phyloP scores from a whole-genome alignment of 371 early-diverging fungal species.

The Thermomucor indicae-seudaticae region DNA sequence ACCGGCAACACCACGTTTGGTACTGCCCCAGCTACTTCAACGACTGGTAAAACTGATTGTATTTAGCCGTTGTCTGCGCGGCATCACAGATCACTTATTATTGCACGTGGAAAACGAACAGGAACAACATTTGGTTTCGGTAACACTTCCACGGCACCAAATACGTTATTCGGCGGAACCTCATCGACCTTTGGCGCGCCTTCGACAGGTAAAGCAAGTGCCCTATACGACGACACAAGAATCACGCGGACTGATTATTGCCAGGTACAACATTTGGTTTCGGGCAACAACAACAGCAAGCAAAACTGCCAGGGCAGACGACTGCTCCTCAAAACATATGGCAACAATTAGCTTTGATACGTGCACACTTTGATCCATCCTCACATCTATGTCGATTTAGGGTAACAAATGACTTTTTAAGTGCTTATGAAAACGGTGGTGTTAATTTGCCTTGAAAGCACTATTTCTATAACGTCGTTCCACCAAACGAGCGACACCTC shows the following conservation, averaged over 20 bases:
- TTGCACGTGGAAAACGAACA: too few relatives aligned
- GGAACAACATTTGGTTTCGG: background rate
- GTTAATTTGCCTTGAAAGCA: constrained; percentile 35
- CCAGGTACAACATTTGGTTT: background rate
- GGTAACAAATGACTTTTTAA: constrained; percentile 15
- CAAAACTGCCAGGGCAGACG: constrained; percentile 14
- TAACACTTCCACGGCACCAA: too few relatives aligned
- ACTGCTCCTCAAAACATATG: constrained; percentile 26
- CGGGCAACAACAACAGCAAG: constrained; percentile 22
- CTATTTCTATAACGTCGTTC: constrained; percentile 90
- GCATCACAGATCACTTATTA: too few relatives aligned
- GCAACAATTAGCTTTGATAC: constrained; percentile 44
- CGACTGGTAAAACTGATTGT: constrained; percentile 3
- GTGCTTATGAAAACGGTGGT: background rate
- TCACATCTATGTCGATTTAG: constrained; percentile 79
- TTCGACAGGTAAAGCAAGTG: background rate
- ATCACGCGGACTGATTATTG: background rate
- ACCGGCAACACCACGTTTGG: background rate
- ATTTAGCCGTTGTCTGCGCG: constrained; percentile 1
- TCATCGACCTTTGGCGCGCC: background rate
- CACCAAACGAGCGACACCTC: constrained; percentile 69
- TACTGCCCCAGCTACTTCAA: background rate
- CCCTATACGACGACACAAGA: background rate
- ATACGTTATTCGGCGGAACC: too few relatives aligned
- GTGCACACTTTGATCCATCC: constrained; percentile 75